Base-by-base conservation (phyloP, 371 early-diverging fungal genomes). In the Saksenaea oblongispora region DNA sequence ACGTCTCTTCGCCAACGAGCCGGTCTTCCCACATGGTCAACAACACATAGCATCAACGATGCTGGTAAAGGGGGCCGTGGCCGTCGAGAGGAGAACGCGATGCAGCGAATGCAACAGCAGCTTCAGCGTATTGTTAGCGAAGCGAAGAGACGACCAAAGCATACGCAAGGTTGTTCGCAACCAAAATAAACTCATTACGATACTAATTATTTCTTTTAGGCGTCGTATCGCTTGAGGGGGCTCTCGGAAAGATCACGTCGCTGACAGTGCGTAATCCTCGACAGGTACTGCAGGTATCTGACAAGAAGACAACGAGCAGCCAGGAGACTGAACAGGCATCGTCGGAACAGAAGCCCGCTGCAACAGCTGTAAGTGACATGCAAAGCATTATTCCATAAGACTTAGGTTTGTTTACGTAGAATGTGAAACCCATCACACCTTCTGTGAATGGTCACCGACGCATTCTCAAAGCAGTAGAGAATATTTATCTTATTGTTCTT, bases 171-270 rank as follows among this genome's bases (percentile, higher is more conserved):
- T 83, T 69, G 57, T 66, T 47, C 22, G 22, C 0, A 5, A 66
- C 34, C 0, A 67, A 31, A 27, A 4, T 41, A 39, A n/a, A 7
- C 7, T 34, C 35, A 58, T 13, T 8, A 5, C 18, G 5, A 37
- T 4, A 15, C 26, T 63, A 13, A 28, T 17, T 34, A 18, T 63
- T 34, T 34, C 54, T 27, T 54, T 56, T 57, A 36, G 41, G 58
- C 7, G 9, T 58, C 85, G 92, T 94, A n/a, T 84, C 94, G 4
- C 78, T 95, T 59, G 97, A 96, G 71, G 96, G 96, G 34, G 95
- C 96, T n/a, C 80, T 98, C 18, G 98, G 98, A 56, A 96, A 93
- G 69, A 94, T 98, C 62, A 89, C 95, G 0, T 79, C 92, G 42
- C 88, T 89, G 63, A 93, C 97, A 10, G 91, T 91, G 22, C 85